Evolutionary conservation across 176 grass and related monocot species (phyloP).

Genomic region (Oryza longistaminata): DNA sequence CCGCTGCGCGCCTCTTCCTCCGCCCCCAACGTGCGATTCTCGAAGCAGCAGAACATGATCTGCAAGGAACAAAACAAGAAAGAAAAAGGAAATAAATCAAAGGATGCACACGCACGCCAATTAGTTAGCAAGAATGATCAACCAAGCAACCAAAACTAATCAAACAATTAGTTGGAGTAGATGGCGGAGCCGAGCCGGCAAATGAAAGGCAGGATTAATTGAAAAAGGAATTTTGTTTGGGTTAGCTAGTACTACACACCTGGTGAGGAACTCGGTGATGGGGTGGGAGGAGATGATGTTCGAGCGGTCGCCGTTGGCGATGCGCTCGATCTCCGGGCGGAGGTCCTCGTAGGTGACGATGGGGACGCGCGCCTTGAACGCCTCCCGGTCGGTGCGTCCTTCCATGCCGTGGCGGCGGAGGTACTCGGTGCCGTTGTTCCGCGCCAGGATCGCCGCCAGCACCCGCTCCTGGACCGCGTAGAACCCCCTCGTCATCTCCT

Average conservation of each 20-base stretch:
- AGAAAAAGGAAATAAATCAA: too few species aligned
- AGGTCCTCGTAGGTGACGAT: constrained; percentile 88
- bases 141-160: neutral
- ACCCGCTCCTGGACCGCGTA: constrained; percentile 66
- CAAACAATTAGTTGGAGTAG: neutral
- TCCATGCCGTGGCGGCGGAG: constrained; percentile 66
- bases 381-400: constrained; percentile 51
- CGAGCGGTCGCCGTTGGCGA: constrained; percentile 91
- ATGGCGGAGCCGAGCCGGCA: neutral
- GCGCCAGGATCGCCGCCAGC: constrained; percentile 64
- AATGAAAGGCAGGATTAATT: neutral
- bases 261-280: constrained; percentile 95
- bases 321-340: constrained; percentile 80
- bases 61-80: too few species aligned
- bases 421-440: constrained; percentile 84
- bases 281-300: constrained; percentile 78
- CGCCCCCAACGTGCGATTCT: too few species aligned
- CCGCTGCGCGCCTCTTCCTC: too few species aligned
- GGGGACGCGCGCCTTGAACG: constrained; percentile 73
- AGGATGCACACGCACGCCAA: neutral
- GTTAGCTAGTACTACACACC: constrained; percentile 30
- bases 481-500: constrained; percentile 63
- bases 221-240: too few species aligned
- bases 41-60: too few species aligned
- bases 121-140: neutral